Base-by-base conservation (phyloP, 805 yeast species). In the Cyberlindnera mississippiensis region DNA sequence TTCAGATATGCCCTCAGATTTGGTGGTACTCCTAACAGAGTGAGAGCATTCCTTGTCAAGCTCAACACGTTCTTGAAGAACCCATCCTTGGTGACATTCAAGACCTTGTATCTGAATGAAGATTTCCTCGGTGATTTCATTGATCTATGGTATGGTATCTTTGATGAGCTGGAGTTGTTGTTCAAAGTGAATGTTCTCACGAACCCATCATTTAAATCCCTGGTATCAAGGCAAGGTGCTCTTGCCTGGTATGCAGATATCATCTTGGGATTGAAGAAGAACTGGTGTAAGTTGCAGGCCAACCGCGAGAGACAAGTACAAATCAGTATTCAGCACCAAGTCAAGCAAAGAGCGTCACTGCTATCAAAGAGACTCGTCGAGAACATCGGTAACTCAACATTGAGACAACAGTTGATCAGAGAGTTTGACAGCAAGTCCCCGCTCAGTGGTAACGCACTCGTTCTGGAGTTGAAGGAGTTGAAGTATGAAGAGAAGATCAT, bases 181-280 rank as follows among this genome's bases (percentile, higher is more conserved):
- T 77, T 67, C 63, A 80, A 80, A 52, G 50, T 80, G 19, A 72
- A 74, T n/a, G 55, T 77, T 3, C 58, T 75, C 27, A 56, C 64
- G 6, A 69, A 72, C 40, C 49, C 65, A 2, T 45, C 62, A 6
- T 54, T 67, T 30, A 66, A 66, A 37, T 43, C 55, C 12, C 49
- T 73, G 38, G 78, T 76, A 5, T 60, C 64, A 4, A 69, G 70
- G 52, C 87, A 84, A 57, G 87, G 80, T 59, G 67, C 80, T 2
- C 63, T 75, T 29, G 78, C 86, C 0, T 83, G 91, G 90, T 80
- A 79, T 63, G 70, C 71, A 41, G 85, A 79, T 53, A 77, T 85
- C 15, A 49, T 82, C 43, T 58, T 80, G 13, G 78, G 78, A 1
- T 57, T 82, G 38, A 75, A 76, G 56, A 72, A 72, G 42, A 74